Base-by-base conservation (phyloP, 805 yeast species). In the Candida michaelii region DNA sequence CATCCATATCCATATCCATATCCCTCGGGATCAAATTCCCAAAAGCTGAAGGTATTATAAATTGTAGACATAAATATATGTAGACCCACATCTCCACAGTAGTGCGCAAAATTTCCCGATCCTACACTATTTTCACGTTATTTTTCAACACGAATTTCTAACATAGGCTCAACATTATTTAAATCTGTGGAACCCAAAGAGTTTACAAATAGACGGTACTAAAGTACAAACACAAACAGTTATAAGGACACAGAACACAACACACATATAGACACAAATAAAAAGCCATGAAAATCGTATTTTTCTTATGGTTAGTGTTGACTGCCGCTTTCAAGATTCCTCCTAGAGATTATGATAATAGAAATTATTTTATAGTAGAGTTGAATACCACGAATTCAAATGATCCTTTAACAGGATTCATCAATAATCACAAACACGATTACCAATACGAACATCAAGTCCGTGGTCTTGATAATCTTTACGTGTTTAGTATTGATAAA, bases 301-400 rank as follows among this genome's bases (percentile, higher is more conserved):
- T 23, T 19, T 34, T 34, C 14, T 8, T 34, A 14, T 36, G 25
- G 24, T 7, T 34, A 9, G 37, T 24, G 30, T 34, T 34, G 29
- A 34, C 37, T 11, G 12, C 30, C 2, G 34, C 37, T 3, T 27
- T 33, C 11, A 33, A 36, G 27, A 46, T 46, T 19, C 52, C 53
- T 1, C n/a, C 16, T 2, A 39, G 50, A 32, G 53, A 49, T 36
- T 83, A 76, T 58, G 64, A 52, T 3, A 47, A 48, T 14, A 69
- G 72, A 33, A 74, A 76, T 46, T 86, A 85, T 62, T 83, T 84
- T 51, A 76, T 85, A 6, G 70, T 85, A 13, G 88, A 85, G 49
- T 50, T 82, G 10, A 59, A 65, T 48, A 62, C 72, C 8, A 35
- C 58, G 17, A 13, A 7, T 1, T 46, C 60, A 16, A 58, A 47